Base-by-base conservation (phyloP, 2,329 filamentous ascomycete genomes). In the Periconia sp. region DNA sequence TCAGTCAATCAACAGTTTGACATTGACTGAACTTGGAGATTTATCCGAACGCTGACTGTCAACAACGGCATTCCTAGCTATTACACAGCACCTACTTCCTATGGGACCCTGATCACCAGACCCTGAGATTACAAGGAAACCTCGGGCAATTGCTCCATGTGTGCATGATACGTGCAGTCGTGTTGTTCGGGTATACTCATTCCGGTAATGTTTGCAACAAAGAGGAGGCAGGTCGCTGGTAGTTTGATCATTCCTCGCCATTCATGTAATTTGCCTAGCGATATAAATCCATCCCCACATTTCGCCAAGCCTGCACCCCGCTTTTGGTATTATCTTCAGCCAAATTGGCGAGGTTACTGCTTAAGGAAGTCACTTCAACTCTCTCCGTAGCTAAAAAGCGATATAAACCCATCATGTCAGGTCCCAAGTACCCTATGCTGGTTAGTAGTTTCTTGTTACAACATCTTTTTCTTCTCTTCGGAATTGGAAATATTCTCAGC, bases 271-370 rank as follows among this genome's bases (percentile, higher is more conserved):
- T n/a, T 37, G 23, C 46, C 51, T 45, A 45, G 50, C 27, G 23
- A 27, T 27, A 5, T 27, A 8, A 5, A 13, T 5, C 18, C 18
- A 46, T 59, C 47, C n/a, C 53, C 59, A 60, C 20, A 55, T 58
- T 45, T 59, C 51, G 57, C 63, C 59, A 66, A 64, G 61, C 54
- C 53, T 51, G 56, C 53, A 56, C 59, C 65, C 65, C 66, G 59
- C 64, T 64, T 63, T 60, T 54, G 54, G 55, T 35, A 57, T 47
- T 54, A 52, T 44, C 35, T 37, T 44, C 47, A 53, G 47, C 41
- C 13, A 23, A 47, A 45, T 30, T 33, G 35, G 19, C 17, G 33
- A 42, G 19, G 15, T 42, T 43, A 31, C 47, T 27, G 14, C 10
- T 23, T 23, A 30, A 37, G 46, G 46, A 41, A 48, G 23, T 15